A percentile compares a stretch with the other conserved stretches of the same genome.
Conservation (phyloP, 202 grass and related monocot genomes). For the Carex sylvatica region DNA sequence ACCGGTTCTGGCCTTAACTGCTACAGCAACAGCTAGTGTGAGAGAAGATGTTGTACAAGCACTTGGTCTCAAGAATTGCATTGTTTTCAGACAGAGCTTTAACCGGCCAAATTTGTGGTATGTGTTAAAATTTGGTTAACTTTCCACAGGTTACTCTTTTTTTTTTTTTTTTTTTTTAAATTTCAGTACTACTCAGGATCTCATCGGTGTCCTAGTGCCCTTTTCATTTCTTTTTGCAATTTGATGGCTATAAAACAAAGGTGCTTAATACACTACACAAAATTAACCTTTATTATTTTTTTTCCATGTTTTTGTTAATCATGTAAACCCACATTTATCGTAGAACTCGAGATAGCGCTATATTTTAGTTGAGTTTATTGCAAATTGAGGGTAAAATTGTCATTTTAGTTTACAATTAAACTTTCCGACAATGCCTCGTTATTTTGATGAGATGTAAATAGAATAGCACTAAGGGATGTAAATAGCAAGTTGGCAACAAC, state of each 20-base stretch:
- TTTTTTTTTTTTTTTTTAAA: background rate
- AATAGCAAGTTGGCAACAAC: background rate
- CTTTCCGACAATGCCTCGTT: background rate
- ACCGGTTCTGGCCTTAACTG: slow-evolving; percentile 88
- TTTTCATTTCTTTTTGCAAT: slow-evolving; percentile 8
- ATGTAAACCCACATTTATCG: background rate
- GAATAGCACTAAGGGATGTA: background rate
- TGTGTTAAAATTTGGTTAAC: slow-evolving; percentile 9
- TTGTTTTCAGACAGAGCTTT: slow-evolving; percentile 94
- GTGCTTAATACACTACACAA: background rate
- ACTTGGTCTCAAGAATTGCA: slow-evolving; percentile 76
- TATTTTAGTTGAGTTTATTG: background rate
- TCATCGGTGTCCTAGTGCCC: background rate
- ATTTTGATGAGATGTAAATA: background rate
- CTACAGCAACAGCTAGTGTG: slow-evolving; percentile 87
- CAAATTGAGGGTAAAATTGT: background rate
- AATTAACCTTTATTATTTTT: background rate
- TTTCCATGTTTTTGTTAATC: background rate
- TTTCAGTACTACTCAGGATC: background rate
- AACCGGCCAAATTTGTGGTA: slow-evolving; percentile 86
- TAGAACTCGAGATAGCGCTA: background rate
- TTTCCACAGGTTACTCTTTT: background rate
- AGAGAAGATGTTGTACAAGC: slow-evolving; percentile 99
- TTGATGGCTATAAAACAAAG: background rate
- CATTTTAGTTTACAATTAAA: background rate